These are phyloP conservation scores for Peronospora belbahrii DNA, from an alignment of 352 stramenopile species.

Conservation along the genomic window DNA sequence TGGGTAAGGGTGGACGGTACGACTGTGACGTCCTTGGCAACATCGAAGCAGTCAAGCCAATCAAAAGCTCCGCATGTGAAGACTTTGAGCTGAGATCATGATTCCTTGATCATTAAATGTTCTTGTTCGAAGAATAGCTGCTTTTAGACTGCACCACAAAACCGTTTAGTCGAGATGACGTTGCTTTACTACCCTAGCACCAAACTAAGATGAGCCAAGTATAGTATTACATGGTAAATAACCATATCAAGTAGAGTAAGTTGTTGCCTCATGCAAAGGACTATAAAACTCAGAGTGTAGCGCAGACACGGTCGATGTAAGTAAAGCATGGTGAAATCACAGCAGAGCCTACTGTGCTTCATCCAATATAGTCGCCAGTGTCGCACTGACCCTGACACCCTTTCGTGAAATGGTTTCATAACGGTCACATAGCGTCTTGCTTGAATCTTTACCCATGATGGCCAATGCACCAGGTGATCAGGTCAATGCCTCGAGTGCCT, in stretches of 20 bases:
- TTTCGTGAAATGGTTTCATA: constrained; percentile 19
- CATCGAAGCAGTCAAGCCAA: constrained; percentile 19
- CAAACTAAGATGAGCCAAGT: no score
- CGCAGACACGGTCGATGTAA: no score
- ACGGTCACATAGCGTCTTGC: constrained; percentile 7
- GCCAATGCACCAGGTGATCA: no score
- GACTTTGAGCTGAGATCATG: constrained; percentile 13
- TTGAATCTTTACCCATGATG: background rate
- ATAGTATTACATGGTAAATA: no score
- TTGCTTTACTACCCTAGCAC: no score
- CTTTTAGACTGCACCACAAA: background rate
- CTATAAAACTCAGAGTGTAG: no score
- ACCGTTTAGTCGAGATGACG: no score
- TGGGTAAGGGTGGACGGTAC: constrained; percentile 37
- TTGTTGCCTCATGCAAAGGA: no score
- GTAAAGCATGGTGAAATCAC: no score
- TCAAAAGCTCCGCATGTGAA: background rate
- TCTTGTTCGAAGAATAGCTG: no score
- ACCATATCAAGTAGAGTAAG: no score
- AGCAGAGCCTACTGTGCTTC: no score
- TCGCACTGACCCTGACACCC: background rate
- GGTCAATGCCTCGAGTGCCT: constrained; percentile 9
- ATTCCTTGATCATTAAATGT: constrained; percentile 5
- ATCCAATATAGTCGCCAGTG: constrained; percentile 11
- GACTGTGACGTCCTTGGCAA: constrained; percentile 12